phyloP scores from a whole-genome alignment of 1,139 yeast genomes.

The Protomyces inundatus region DNA sequence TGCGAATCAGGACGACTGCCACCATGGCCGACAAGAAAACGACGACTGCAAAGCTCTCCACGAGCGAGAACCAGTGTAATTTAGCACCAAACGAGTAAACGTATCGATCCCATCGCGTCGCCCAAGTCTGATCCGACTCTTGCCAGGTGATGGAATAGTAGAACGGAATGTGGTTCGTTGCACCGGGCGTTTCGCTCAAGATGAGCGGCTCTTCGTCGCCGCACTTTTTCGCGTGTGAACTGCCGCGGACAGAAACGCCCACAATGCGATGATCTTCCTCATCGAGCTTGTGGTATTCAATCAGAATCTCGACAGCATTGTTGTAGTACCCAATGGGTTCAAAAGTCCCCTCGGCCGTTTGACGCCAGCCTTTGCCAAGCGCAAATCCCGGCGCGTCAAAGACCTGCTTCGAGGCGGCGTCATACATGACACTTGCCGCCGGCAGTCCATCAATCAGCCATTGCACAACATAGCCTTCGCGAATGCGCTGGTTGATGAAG shows the following conservation, averaged over 20 bases:
- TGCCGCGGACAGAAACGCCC: slow-evolving; percentile 74
- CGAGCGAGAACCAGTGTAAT: slow-evolving; percentile 90
- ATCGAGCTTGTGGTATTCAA: slow-evolving; percentile 79
- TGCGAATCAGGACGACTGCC: slow-evolving; percentile 70
- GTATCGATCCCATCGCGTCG: slow-evolving; percentile 98
- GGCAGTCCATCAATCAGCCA: slow-evolving; percentile 97
- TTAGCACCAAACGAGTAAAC: slow-evolving; percentile 86
- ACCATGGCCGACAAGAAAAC: slow-evolving; percentile 70
- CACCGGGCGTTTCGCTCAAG: slow-evolving; percentile 32
- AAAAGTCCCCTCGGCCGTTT: slow-evolving; percentile 41
- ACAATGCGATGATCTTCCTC: slow-evolving; percentile 74
- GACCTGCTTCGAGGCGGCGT: slow-evolving; percentile 42
- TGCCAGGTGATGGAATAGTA: slow-evolving; percentile 63
- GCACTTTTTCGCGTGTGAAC: slow-evolving; percentile 53
- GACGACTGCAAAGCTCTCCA: slow-evolving; percentile 79
- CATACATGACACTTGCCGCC: slow-evolving; percentile 64
- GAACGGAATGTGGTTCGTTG: slow-evolving; percentile 43
- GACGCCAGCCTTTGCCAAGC: slow-evolving; percentile 49
- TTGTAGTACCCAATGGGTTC: slow-evolving; percentile 48
- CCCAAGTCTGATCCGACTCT: slow-evolving; percentile 78
- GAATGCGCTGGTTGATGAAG: slow-evolving; percentile 70
- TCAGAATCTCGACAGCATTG: slow-evolving; percentile 71
- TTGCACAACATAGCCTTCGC: slow-evolving; percentile 78
- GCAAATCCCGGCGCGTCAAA: slow-evolving; percentile 80
- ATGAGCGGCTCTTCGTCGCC: slow-evolving; percentile 33